A percentile compares a stretch with the other conserved stretches of the same genome.
These are phyloP conservation scores for Pestalotiopsis fici DNA, from an alignment of 2,329 filamentous ascomycete genomes.

Conservation along the genomic window DNA sequence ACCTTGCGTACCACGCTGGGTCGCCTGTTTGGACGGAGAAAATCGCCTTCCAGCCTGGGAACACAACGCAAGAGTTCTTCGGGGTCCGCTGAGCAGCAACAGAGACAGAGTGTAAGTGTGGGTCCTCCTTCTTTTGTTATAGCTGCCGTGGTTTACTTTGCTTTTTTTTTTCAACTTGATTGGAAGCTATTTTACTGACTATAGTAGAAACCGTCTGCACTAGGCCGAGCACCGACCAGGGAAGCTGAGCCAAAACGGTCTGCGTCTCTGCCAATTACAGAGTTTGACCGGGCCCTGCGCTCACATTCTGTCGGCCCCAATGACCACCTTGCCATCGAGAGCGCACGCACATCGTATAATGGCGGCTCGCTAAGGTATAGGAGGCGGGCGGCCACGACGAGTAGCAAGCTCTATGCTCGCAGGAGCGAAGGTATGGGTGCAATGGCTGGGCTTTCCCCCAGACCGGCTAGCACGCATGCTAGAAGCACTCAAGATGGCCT, in stretches of 20 bases:
- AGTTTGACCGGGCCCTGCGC: conserved; percentile 60
- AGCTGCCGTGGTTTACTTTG: background rate
- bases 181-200: background rate
- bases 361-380: conserved; percentile 40
- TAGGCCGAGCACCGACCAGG: conserved; percentile 29
- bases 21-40: conserved; percentile 60
- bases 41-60: conserved; percentile 32
- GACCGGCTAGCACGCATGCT: conserved; percentile 62
- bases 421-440: conserved; percentile 41
- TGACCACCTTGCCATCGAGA: conserved; percentile 54
- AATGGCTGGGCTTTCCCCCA: conserved; percentile 57
- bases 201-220: conserved; percentile 38
- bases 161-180: background rate
- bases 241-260: conserved; percentile 53
- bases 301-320: conserved; percentile 63
- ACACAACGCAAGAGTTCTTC: conserved; percentile 25
- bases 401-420: conserved; percentile 39
- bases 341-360: conserved; percentile 54
- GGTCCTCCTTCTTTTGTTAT: conserved; percentile 4
- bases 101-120: conserved; percentile 49
- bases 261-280: conserved; percentile 59
- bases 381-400: conserved; percentile 42
- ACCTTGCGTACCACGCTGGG: conserved; percentile 56
- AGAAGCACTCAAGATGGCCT: conserved; percentile 42
- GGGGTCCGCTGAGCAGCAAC: conserved; percentile 38